Percentiles rank a stretch among this genome's conserved stretches.
Conservation (phyloP, 2,329 filamentous ascomycete genomes). For the Sarocladium kiliense region DNA sequence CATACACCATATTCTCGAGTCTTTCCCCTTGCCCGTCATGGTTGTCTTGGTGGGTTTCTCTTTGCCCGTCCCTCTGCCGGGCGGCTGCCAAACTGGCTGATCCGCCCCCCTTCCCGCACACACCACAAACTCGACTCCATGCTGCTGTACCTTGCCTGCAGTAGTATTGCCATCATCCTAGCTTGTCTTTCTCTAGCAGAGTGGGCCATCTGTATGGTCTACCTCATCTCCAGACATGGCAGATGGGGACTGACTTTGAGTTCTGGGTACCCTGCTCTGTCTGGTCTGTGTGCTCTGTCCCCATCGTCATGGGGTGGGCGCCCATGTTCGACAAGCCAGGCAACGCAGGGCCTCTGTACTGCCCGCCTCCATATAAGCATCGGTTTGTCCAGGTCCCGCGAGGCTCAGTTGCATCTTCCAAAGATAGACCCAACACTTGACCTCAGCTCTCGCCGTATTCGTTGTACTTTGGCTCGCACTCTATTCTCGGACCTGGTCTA, state of each 20-base stretch:
- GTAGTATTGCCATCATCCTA: slow-evolving; percentile 4
- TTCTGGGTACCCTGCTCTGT: slow-evolving; percentile 4
- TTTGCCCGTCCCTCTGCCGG: slow-evolving; percentile 25
- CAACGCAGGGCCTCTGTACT: slow-evolving; percentile 14
- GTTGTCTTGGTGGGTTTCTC: background rate
- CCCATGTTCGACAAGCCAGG: slow-evolving; percentile 1
- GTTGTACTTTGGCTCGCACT: background rate
- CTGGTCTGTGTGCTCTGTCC: slow-evolving; percentile 16
- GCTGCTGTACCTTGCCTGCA: slow-evolving; percentile 5
- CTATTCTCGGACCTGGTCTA: background rate
- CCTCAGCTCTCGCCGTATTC: background rate
- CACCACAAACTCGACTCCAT: slow-evolving; percentile 36
- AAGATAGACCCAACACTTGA: slow-evolving; percentile 9
- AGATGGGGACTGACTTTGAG: slow-evolving; percentile 10
- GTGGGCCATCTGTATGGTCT: slow-evolving; percentile 8
- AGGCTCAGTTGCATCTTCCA: slow-evolving; percentile 9
- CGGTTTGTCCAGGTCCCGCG: slow-evolving; percentile 18
- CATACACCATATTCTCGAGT: background rate
- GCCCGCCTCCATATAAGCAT: slow-evolving; percentile 26
- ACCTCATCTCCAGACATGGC: slow-evolving; percentile 20
- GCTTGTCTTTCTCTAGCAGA: slow-evolving; percentile 3
- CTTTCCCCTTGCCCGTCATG: slow-evolving; percentile 6
- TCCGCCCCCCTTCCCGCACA: slow-evolving; percentile 46
- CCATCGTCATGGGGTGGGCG: slow-evolving; percentile 21
- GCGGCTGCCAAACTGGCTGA: slow-evolving; percentile 39